These are phyloP conservation scores for Persicaria maculosa DNA, from an alignment of 148 eudicot genomes.

Conservation along the genomic window DNA sequence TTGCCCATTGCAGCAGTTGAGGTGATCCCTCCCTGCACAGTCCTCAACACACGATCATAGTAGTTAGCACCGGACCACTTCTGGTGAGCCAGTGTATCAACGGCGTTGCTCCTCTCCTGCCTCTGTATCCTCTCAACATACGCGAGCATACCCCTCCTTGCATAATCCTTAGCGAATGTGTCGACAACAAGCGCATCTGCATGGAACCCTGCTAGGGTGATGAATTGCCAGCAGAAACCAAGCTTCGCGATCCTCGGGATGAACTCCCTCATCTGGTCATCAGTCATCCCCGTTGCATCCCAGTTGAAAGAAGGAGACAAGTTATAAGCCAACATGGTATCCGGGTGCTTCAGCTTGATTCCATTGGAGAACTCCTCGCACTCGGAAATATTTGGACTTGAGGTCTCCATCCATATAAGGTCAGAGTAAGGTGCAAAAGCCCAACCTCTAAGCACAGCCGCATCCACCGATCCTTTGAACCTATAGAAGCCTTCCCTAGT, in stretches of 20 bases:
- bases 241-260: conserved; percentile 61
- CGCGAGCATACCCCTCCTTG: conserved; percentile 68
- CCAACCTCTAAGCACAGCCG: conserved; percentile 71
- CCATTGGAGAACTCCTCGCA: conserved; percentile 56
- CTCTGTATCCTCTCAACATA: conserved; percentile 83
- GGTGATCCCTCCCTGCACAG: conserved; percentile 85
- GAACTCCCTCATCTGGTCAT: conserved; percentile 63
- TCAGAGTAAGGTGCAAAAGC: conserved; percentile 53
- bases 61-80: conserved; percentile 92
- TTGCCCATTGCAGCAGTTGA: conserved; percentile 92
- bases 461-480: conserved; percentile 60
- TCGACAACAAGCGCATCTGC: conserved; percentile 63
- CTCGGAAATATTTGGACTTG: conserved; percentile 53
- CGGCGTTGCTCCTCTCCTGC: conserved; percentile 58
- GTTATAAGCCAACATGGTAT: conserved; percentile 67
- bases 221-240: conserved; percentile 77
- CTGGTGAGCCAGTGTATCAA: conserved; percentile 76
- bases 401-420: conserved; percentile 77
- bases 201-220: conserved; percentile 75
- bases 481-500: conserved; percentile 81
- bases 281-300: conserved; percentile 75
- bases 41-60: conserved; percentile 66
- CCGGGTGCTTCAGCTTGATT: conserved; percentile 41
- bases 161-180: conserved; percentile 66
- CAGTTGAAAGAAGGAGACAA: conserved; percentile 80